phyloP scores from a whole-genome alignment of 148 eudicot genomes.

The Chenopodium suecicum region DNA sequence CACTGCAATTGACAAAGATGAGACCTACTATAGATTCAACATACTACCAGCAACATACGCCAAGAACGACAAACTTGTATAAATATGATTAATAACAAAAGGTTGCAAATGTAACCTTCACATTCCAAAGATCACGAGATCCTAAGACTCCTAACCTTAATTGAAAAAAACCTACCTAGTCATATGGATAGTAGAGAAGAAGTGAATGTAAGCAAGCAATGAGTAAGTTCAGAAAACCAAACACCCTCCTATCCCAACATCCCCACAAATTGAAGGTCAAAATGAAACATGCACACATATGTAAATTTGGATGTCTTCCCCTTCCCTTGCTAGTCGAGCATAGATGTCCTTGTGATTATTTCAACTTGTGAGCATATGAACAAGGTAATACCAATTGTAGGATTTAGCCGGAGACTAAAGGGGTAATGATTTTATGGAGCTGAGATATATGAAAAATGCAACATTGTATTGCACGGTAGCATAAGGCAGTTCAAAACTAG shows the following conservation, averaged over 20 bases:
- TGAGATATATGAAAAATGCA: background rate
- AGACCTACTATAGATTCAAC: background rate
- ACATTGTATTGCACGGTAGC: background rate
- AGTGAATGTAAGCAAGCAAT: background rate
- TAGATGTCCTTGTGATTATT: background rate
- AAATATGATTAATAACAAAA: background rate
- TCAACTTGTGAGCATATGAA: background rate
- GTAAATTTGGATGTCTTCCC: background rate
- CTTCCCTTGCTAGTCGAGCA: background rate
- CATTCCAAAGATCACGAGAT: background rate
- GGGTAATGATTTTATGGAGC: background rate
- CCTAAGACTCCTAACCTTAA: background rate
- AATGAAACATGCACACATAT: background rate
- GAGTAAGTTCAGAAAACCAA: background rate
- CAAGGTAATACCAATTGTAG: no score
- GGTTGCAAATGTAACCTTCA: background rate
- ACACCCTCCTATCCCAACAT: background rate
- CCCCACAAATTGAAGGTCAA: background rate
- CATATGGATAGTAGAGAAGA: background rate
- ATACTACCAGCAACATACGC: background rate
- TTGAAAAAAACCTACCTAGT: background rate
- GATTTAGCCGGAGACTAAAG: no score
- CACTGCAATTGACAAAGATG: background rate
- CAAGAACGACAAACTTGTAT: background rate
- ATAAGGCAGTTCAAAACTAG: slow-evolving; percentile 3